Conservation (phyloP, 2,329 filamentous ascomycete genomes). For the Epichloe sp. region DNA sequence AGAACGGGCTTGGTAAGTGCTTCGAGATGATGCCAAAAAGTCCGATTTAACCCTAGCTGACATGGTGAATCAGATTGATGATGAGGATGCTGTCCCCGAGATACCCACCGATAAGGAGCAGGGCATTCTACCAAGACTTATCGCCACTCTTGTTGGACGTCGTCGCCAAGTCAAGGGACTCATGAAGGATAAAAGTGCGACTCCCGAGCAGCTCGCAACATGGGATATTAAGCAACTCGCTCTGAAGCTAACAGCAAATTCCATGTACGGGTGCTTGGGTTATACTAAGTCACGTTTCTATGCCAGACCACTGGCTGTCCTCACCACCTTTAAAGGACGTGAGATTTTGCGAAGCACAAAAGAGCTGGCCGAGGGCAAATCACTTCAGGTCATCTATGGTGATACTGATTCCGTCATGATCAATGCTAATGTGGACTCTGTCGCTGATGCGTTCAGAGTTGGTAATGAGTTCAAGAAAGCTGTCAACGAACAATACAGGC, state of each 20-base stretch:
- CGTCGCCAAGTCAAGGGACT: conserved; percentile 86
- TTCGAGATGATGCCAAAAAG: background rate
- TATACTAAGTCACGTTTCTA: conserved; percentile 98
- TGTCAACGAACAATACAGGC: conserved; percentile 84
- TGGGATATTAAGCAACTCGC: conserved; percentile 99
- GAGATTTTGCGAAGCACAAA: conserved; percentile 96
- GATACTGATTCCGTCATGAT: conserved; percentile 99
- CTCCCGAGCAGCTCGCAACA: conserved; percentile 72
- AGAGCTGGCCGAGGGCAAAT: conserved; percentile 81
- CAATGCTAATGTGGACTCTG: conserved; percentile 92
- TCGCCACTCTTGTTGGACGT: conserved; percentile 79
- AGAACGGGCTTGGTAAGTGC: conserved; percentile 53
- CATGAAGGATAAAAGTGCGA: conserved; percentile 90
- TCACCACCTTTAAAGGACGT: conserved; percentile 93
- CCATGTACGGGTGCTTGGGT: conserved; percentile 97
- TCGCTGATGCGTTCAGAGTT: conserved; percentile 79
- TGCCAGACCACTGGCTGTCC: conserved; percentile 81
- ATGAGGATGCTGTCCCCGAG: conserved; percentile 81
- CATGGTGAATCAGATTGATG: conserved; percentile 32
- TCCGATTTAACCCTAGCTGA: conserved; percentile 14
- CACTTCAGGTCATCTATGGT: conserved; percentile 92
- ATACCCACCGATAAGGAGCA: conserved; percentile 66
- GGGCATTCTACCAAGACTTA: conserved; percentile 80
- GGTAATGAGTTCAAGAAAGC: conserved; percentile 89
- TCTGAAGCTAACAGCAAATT: conserved; percentile 94